Conservation (phyloP, 2,329 filamentous ascomycete genomes). For the Helicocarpus griseus region DNA sequence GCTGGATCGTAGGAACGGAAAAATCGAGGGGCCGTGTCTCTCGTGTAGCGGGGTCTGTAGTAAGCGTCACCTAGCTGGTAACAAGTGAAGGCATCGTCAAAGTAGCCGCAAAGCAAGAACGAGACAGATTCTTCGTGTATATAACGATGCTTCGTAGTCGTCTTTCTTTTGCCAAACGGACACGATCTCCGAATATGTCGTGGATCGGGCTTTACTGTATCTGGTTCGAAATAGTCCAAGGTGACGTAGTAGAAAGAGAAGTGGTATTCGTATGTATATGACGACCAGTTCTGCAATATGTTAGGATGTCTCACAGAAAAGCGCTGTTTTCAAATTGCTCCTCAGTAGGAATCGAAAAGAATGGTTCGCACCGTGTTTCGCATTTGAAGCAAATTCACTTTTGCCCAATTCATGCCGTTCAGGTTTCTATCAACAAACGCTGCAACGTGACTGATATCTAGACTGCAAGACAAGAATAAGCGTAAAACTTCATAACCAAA, state of each 20-base stretch:
- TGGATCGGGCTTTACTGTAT: constrained; percentile 5
- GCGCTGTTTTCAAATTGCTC: background rate
- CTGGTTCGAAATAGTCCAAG: constrained; percentile 1
- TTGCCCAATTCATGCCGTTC: constrained; percentile 6
- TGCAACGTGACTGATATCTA: constrained; percentile 2
- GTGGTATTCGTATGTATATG: constrained; percentile 8
- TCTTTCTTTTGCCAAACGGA: constrained; percentile 3
- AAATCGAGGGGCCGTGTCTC: background rate
- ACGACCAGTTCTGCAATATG: background rate
- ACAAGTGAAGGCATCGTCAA: constrained; percentile 6
- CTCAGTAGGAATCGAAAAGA: background rate
- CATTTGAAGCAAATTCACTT: constrained; percentile 4
- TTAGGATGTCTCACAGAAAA: background rate
- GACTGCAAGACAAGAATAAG: constrained; percentile 1
- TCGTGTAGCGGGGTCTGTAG: constrained; percentile 5
- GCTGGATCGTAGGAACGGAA: constrained; percentile 4
- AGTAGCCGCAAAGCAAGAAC: constrained; percentile 4
- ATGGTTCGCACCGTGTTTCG: constrained; percentile 1
- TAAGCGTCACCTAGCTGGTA: constrained; percentile 7
- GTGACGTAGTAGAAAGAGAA: constrained; percentile 8
- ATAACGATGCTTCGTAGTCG: constrained; percentile 4
- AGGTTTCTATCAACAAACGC: constrained; percentile 5
- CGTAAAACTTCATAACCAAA: background rate
- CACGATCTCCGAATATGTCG: constrained; percentile 6
- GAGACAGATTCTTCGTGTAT: constrained; percentile 8